Evolutionary conservation across 768 basidiomycete genomes (phyloP).

Genomic region (Phlegmacium glaucopus): DNA sequence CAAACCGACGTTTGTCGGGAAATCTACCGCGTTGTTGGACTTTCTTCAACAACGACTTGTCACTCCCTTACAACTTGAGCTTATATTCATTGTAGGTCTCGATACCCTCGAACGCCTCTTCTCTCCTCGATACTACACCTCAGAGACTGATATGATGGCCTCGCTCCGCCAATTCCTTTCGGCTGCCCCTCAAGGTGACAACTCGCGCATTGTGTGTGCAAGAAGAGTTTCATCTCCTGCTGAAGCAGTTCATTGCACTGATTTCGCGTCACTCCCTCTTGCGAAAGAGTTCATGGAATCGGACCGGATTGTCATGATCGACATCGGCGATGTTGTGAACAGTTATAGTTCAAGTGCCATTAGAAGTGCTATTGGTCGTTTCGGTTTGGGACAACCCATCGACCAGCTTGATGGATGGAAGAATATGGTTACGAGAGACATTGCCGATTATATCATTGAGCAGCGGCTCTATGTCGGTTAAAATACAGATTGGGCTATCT

Average conservation of each 20-base stretch:
- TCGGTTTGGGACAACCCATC: conserved; percentile 16
- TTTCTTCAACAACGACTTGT: conserved; percentile 42
- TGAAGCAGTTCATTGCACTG: conserved; percentile 3
- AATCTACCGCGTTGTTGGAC: conserved; percentile 55
- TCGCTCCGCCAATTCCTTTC: conserved; percentile 60
- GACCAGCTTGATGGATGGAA: conserved; percentile 37
- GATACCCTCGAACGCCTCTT: conserved; percentile 86
- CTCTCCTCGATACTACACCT: conserved; percentile 70
- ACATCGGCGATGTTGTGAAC: conserved; percentile 54
- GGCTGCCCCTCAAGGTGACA: conserved; percentile 40
- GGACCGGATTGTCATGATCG: conserved; percentile 54
- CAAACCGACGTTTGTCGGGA: conserved; percentile 87
- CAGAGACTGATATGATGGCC: conserved; percentile 47
- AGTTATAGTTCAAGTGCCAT: conserved; percentile 71
- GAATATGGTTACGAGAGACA: conserved; percentile 38
- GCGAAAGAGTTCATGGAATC: conserved; percentile 48
- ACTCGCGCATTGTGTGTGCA: conserved; percentile 66
- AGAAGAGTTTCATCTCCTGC: conserved; percentile 33
- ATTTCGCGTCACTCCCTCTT: conserved; percentile 20
- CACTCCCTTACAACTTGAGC: conserved; percentile 28
- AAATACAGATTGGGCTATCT: no score
- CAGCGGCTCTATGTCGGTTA: conserved; percentile 39
- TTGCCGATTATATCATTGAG: conserved; percentile 50
- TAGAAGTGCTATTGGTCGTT: conserved; percentile 38
- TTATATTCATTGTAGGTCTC: conserved; percentile 75